A percentile compares a stretch with the other conserved stretches of the same genome.
Evolutionary conservation across 768 basidiomycete species (phyloP).

Genomic region (Leccinum barrowsii): DNA sequence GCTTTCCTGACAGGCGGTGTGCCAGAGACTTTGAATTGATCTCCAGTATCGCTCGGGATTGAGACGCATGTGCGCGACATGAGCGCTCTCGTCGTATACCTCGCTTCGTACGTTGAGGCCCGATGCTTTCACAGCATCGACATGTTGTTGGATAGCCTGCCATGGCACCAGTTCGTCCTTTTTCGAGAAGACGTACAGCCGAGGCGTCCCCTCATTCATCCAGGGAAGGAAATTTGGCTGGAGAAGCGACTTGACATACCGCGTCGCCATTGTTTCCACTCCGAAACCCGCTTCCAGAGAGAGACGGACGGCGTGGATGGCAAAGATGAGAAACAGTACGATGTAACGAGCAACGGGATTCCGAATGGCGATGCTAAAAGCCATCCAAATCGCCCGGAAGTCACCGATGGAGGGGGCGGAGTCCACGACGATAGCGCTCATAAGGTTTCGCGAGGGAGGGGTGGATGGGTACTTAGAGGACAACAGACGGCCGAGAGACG

Average conservation of each 20-base stretch:
- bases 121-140: constrained; percentile 15
- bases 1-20: constrained; percentile 7
- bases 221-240: constrained; percentile 30
- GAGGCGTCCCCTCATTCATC: constrained; percentile 28
- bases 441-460: not conserved
- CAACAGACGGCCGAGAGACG: constrained; percentile 17
- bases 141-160: constrained; percentile 25
- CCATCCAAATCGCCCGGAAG: constrained; percentile 17
- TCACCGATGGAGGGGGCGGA: constrained; percentile 16
- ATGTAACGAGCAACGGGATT: constrained; percentile 19
- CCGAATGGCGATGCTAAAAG: constrained; percentile 20
- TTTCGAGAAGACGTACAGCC: constrained; percentile 36
- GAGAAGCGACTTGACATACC: constrained; percentile 12
- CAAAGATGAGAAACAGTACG: constrained; percentile 12
- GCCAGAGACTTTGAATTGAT: constrained; percentile 22
- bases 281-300: constrained; percentile 14
- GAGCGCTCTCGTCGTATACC: constrained; percentile 32
- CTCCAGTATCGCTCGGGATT: constrained; percentile 29
- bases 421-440: constrained; percentile 21
- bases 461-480: constrained; percentile 15
- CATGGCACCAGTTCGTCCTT: constrained; percentile 31
- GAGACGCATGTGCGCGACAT: constrained; percentile 34
- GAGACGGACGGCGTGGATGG: constrained; percentile 12
- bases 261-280: constrained; percentile 5
- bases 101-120: constrained; percentile 29